Evolutionary conservation across 2,329 filamentous ascomycete species (phyloP).

Genomic region (Alternaria hordeiaustralica): DNA sequence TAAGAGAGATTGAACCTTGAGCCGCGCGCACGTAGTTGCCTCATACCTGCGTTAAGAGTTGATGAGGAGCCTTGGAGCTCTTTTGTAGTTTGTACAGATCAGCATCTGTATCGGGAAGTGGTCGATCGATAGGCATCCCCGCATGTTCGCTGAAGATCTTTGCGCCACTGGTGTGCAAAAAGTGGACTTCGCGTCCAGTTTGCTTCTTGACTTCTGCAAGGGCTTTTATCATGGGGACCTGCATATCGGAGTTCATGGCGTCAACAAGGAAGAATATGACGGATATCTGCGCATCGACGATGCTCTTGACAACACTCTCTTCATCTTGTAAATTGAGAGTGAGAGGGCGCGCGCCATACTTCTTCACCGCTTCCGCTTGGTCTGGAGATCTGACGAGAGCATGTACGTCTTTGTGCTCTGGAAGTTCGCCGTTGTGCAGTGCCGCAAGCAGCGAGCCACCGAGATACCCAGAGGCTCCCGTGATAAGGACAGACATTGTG

Average conservation of each 20-base stretch:
- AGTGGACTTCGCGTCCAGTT: conserved; percentile 55
- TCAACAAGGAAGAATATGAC: conserved; percentile 60
- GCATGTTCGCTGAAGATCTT: conserved; percentile 60
- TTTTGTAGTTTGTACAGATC: conserved; percentile 55
- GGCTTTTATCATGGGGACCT: conserved; percentile 54
- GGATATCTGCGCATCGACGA: conserved; percentile 55
- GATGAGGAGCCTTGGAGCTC: conserved; percentile 7
- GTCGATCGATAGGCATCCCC: conserved; percentile 51
- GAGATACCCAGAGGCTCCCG: conserved; percentile 61
- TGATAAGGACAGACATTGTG: conserved; percentile 54
- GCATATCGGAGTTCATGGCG: conserved; percentile 40
- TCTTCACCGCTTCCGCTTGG: conserved; percentile 55
- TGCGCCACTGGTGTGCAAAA: conserved; percentile 60
- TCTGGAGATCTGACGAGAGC: conserved; percentile 56
- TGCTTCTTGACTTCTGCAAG: conserved; percentile 53
- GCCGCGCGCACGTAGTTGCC: not conserved
- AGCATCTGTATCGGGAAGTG: conserved; percentile 55
- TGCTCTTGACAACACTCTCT: conserved; percentile 41
- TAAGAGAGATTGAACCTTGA: no score
- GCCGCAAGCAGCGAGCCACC: conserved; percentile 58
- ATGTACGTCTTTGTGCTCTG: conserved; percentile 53
- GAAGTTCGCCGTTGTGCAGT: conserved; percentile 47
- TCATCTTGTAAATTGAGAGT: conserved; percentile 50
- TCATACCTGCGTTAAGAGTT: not conserved
- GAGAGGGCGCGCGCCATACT: conserved; percentile 55